Evolutionary conservation across 2,329 filamentous ascomycete species (phyloP), one percentile per base, ranked within the genome.

Genomic region (Mycocentrospora acerina): DNA sequence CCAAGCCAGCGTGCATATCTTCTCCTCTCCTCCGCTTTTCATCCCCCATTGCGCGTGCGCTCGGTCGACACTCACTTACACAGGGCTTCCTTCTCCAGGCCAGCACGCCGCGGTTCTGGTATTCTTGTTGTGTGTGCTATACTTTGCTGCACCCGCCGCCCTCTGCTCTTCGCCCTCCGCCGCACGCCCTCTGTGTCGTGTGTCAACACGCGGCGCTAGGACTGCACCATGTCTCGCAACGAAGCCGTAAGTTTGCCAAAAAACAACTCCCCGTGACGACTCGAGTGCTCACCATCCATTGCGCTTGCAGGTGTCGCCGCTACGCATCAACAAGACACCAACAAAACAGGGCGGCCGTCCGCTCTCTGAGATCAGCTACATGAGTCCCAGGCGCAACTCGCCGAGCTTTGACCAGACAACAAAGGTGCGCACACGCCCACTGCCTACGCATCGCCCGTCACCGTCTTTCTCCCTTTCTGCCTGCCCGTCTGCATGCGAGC

Each of bases 381-480:
- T 86, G 47, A 88, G 90, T 70, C 85, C 83, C 68, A 82, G 91
- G 64, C 81, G 90, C 59, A 97, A 97, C 73, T 96, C 90, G 34
- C 90, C 90, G 36, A 94, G 86, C 74, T 95, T 85, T 81, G 90
- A 86, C 59, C 86, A 90, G 67, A 68, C 72, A 46, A 76, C 73
- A 42, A 89, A 86, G 79, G 86, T 90, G 76, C 38, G 36, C 17
- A 12, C 29, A 24, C 24, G 5, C 30, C 29, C 25, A 11, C 9
- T 17, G 13, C 2, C 15, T 2, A 22, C 35, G n/a, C 19, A 27
- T 15, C 17, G 35, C 16, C 36, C 22, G 16, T n/a, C n/a, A n/a
- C n/a, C n/a, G n/a, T n/a, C n/a, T n/a, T n/a, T n/a, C n/a, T n/a
- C n/a, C 36, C 36, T 39, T 24, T 15, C 26, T n/a, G n/a, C n/a